Evolutionary conservation across 805 yeast species (phyloP), one percentile per base, ranked within the genome.

Genomic region (Kodamaea hsintzibuensis): DNA sequence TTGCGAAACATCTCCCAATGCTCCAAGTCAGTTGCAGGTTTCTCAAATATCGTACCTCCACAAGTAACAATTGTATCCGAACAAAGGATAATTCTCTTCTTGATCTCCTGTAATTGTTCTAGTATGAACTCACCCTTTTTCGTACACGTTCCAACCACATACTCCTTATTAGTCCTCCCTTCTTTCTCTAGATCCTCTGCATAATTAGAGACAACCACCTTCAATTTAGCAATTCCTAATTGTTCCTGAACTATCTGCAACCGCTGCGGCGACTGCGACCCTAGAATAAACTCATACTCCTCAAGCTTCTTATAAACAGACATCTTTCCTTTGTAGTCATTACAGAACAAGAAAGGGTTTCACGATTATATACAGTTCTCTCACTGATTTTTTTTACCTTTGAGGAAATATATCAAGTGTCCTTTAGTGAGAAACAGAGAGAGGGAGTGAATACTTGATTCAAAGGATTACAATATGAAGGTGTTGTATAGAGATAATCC

Each of bases 191-290:
- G 73, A 66, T 92, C 77, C 66, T 93, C 99, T 50, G 83, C 87
- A 63, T 91, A 93, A 8, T 81, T 72, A 0, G 97, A 88, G 16
- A 84, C 82, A 12, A 80, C 67, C 0, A 88, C 73, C 22, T 68
- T 70, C 10, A 78, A 61, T 7, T 81, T 64, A 0, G 65, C 48
- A 38, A 88, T 68, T 0, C 86, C 86, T 66, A 88, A 67, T 59
- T 86, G 83, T 6, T 62, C 63, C 4, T 68, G 63, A 27, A 95
- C 62, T n/a, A 95, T 86, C 53, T 89, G 89, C 51, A 74, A 70
- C 54, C 99, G 73, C 55, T 97, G 77, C 1, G 96, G 93, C 0
- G 98, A 92, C 0, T 88, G 80, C 1, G 97, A 90, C 0, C 96
- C 97, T 6, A 93, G 76, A 4, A 90, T 73, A 22, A 92, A 72